Percentiles rank a stretch among this genome's conserved stretches.
Conservation (phyloP, 2,329 filamentous ascomycete genomes). For the Hypoxylon sp. region DNA sequence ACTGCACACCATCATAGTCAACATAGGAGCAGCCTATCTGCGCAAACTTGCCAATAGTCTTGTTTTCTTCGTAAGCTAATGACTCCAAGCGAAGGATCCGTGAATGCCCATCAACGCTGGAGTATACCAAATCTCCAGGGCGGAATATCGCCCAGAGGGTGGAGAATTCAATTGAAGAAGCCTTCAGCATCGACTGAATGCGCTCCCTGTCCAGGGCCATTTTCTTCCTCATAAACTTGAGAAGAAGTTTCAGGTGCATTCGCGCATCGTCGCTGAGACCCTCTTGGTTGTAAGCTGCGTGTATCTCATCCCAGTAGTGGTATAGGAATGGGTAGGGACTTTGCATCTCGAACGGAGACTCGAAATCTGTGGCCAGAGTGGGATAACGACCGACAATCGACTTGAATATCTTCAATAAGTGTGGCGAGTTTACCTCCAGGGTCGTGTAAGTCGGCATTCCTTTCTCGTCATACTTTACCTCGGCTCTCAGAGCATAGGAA, state of each 20-base stretch:
- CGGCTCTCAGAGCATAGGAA: background rate
- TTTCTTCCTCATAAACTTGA: constrained; percentile 41
- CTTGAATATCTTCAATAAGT: constrained; percentile 34
- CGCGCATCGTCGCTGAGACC: constrained; percentile 16
- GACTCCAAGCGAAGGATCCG: constrained; percentile 25
- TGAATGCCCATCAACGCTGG: constrained; percentile 22
- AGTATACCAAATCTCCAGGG: constrained; percentile 38
- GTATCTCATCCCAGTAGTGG: constrained; percentile 42
- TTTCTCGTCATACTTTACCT: background rate
- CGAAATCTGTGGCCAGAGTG: constrained; percentile 35
- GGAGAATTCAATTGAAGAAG: constrained; percentile 32
- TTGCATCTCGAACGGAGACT: constrained; percentile 38
- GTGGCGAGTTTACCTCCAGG: constrained; percentile 37
- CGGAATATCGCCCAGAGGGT: constrained; percentile 38
- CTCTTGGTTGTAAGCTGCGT: constrained; percentile 23
- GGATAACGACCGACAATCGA: constrained; percentile 35
- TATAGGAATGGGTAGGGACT: constrained; percentile 6
- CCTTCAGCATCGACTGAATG: constrained; percentile 29
- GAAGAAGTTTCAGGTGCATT: constrained; percentile 41
- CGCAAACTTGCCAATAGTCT: constrained; percentile 2
- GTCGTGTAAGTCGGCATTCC: background rate
- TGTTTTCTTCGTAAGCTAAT: constrained; percentile 1
- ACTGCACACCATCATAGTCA: constrained; percentile 36
- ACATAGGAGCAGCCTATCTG: constrained; percentile 40
- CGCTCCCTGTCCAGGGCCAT: constrained; percentile 31